A percentile compares a stretch with the other conserved stretches of the same genome.
phyloP scores from a whole-genome alignment of 2,329 filamentous ascomycete genomes.

The Neurospora sp. region DNA sequence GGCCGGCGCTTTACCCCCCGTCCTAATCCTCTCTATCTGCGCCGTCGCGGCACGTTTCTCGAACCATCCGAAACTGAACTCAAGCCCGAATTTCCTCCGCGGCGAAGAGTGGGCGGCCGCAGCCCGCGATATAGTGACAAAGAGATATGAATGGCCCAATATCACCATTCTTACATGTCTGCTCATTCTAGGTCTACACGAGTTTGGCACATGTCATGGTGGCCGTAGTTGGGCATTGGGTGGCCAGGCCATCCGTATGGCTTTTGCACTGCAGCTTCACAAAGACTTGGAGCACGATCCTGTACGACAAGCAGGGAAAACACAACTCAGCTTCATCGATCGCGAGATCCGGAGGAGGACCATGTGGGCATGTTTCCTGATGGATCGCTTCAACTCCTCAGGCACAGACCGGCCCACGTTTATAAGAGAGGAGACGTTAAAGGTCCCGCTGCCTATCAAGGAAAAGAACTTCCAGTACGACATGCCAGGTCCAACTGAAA shows the following conservation, averaged over 20 bases:
- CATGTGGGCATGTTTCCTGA: slow-evolving; percentile 97
- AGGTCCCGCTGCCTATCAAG: slow-evolving; percentile 83
- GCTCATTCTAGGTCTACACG: slow-evolving; percentile 79
- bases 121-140: slow-evolving; percentile 78
- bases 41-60: slow-evolving; percentile 94
- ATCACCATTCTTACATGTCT: slow-evolving; percentile 92
- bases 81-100: slow-evolving; percentile 70
- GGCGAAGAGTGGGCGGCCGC: slow-evolving; percentile 86
- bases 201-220: slow-evolving; percentile 94
- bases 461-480: slow-evolving; percentile 87
- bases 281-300: slow-evolving; percentile 82
- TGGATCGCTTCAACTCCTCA: slow-evolving; percentile 96
- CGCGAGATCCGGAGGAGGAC: slow-evolving; percentile 85
- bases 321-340: slow-evolving; percentile 77
- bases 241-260: slow-evolving; percentile 93
- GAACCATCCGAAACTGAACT: slow-evolving; percentile 69
- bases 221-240: slow-evolving; percentile 93
- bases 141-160: slow-evolving; percentile 87
- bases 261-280: slow-evolving; percentile 88
- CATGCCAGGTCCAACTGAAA: slow-evolving; percentile 79
- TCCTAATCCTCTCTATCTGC: slow-evolving; percentile 87
- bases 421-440: slow-evolving; percentile 78
- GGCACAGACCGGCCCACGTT: slow-evolving; percentile 89
- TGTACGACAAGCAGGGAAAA: slow-evolving; percentile 48
- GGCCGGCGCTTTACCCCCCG: slow-evolving; percentile 72